These are phyloP conservation scores for Fragaria vesca DNA, from an alignment of 306 rosid genomes.

Conservation along the genomic window DNA sequence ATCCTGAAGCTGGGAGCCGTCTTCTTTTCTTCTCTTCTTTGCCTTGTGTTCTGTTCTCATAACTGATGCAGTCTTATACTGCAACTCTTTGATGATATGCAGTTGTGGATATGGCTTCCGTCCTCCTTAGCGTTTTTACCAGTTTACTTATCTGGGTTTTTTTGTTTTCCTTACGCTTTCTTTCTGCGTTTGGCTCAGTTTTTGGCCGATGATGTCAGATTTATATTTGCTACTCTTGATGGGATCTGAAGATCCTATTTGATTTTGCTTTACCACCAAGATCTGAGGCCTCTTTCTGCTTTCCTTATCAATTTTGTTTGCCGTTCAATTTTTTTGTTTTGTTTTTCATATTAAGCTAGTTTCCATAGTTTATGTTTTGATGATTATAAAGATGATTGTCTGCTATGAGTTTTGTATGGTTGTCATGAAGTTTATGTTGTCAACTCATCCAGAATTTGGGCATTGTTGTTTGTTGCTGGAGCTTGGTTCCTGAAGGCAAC, in stretches of 20 bases:
- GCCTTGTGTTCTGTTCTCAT: not conserved
- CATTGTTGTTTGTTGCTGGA: not conserved
- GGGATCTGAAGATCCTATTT: not conserved
- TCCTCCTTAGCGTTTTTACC: not conserved
- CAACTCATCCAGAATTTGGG: not conserved
- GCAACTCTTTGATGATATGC: not conserved
- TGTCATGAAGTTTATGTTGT: not conserved
- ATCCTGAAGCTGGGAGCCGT: not conserved
- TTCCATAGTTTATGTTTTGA: not conserved
- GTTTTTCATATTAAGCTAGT: not conserved
- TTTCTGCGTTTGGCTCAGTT: not conserved
- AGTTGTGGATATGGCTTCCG: not conserved
- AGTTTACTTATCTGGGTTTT: not conserved
- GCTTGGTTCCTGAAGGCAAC: not conserved
- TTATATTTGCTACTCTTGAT: constrained; percentile 7
- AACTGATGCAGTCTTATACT: not conserved
- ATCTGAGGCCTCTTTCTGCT: constrained; percentile 6
- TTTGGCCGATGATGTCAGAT: constrained; percentile 8
- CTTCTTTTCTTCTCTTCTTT: not conserved
- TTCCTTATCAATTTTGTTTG: not conserved
- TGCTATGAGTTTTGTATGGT: not conserved
- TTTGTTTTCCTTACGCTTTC: not conserved
- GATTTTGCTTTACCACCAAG: constrained; percentile 1
- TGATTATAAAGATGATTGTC: not conserved
- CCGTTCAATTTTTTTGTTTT: not conserved